Base-by-base conservation (phyloP, 2,329 filamentous ascomycete species). In the Rhexocercosporidium sp. region DNA sequence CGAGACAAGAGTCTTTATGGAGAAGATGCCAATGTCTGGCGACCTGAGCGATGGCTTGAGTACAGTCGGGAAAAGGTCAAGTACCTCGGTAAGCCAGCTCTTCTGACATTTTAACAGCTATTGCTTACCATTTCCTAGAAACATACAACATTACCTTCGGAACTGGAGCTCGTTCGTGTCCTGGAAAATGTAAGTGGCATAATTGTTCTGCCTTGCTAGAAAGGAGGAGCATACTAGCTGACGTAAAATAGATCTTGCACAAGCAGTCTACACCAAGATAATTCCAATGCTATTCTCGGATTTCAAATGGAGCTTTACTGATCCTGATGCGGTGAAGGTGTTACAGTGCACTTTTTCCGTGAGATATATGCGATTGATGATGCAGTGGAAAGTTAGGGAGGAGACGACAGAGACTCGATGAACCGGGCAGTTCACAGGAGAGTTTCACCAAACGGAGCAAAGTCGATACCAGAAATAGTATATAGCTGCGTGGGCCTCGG, bases 11-110 rank as follows among this genome's bases (percentile, higher is more conserved):
- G 74, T 0, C 78, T 82, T 0, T 88, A 86, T 74, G 86, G 86
- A 0, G 67, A 77, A 0, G 85, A 88, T 54, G 82, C 84, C 0
- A 83, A 86, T 25, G 75, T 79, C 11, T 88, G 81, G 66, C 76
- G 85, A 9, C 86, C 86, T 0, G 86, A 87, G 75, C 74, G 86
- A 47, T 88, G 86, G 86, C 70, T 88, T 6, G 78, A 81, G 68
- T 80, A 82, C 53, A 63, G 34, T 11, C 51, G 27, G 3, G 62
- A 69, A 16, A 56, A 65, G 29, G 44, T 69, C 66, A 69, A 60
- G 49, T 20, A 34, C 46, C 61, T 69, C 53, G 60, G 67, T 66
- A 47, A 18, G 18, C 11, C 20, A 37, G 11, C 34, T 27, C 22
- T 27, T 25, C 41, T 39, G 0, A 14, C 34, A 16, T 29, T 14